Evolutionary conservation across 2,329 filamentous ascomycete genomes (phyloP).

Genomic region (Xylaria sp.): DNA sequence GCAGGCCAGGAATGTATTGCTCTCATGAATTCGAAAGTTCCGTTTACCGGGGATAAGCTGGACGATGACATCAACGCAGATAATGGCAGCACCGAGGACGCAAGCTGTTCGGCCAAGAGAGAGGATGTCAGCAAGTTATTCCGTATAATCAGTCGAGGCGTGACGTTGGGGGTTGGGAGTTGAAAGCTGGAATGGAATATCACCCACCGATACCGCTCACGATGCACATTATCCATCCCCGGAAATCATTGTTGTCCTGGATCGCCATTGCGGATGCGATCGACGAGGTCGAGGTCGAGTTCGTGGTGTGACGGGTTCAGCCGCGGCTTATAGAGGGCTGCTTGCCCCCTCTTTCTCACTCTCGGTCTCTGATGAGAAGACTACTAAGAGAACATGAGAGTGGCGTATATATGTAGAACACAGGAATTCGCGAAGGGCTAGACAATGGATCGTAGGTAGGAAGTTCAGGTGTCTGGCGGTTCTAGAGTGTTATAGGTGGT

Average conservation of each 20-base stretch:
- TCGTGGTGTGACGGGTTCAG: conserved; percentile 15
- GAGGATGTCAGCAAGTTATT: conserved; percentile 14
- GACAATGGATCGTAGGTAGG: neutral
- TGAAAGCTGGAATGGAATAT: conserved; percentile 5
- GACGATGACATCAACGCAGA: conserved; percentile 78
- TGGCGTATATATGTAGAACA: neutral
- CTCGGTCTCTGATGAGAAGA: conserved; percentile 9
- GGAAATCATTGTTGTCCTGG: conserved; percentile 67
- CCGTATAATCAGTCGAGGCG: neutral
- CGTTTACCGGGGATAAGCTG: conserved; percentile 66
- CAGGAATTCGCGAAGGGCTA: neutral
- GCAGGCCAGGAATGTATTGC: conserved; percentile 77
- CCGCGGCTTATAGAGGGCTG: conserved; percentile 13
- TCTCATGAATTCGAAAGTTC: conserved; percentile 83
- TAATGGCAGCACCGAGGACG: conserved; percentile 72
- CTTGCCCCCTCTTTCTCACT: conserved; percentile 10
- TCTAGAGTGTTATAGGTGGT: neutral
- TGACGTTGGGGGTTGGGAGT: neutral
- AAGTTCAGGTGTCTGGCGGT: no score
- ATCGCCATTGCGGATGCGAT: conserved; percentile 35
- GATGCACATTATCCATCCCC: conserved; percentile 88
- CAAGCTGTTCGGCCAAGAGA: conserved; percentile 41
- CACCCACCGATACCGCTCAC: conserved; percentile 67
- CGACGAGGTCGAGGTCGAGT: neutral
- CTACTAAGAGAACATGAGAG: conserved; percentile 21